phyloP scores from a whole-genome alignment of 768 basidiomycete species.

The Mycena maculata region DNA sequence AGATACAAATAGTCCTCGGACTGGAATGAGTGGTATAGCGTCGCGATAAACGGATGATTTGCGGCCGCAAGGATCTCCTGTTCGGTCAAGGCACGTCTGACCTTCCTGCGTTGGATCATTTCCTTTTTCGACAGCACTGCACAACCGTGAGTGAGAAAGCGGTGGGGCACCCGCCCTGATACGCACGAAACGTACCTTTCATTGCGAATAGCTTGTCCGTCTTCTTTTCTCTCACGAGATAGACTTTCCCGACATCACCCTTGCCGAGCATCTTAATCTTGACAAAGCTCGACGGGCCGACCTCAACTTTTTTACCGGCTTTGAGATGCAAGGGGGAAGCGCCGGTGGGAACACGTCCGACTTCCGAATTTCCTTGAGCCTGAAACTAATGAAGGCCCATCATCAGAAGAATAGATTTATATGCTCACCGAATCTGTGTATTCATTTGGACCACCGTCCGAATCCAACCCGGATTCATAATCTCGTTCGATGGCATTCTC shows the following conservation, averaged over 20 bases:
- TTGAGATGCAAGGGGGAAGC: too few species aligned
- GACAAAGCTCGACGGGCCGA: slow-evolving; percentile 92
- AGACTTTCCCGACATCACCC: slow-evolving; percentile 99
- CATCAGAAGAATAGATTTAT: too few species aligned
- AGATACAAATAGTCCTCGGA: slow-evolving; percentile 98
- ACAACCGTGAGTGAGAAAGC: too few species aligned
- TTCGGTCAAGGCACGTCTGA: slow-evolving; percentile 97
- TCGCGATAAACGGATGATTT: slow-evolving; percentile 99
- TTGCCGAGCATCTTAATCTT: slow-evolving; percentile 99
- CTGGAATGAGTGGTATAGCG: slow-evolving; percentile 98
- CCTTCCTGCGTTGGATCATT: slow-evolving; percentile 99
- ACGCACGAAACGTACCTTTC: slow-evolving; percentile 80
- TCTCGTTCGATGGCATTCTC: too few species aligned
- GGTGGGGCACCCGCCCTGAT: slow-evolving; percentile 35
- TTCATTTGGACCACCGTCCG: too few species aligned
- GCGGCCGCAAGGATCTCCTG: slow-evolving; percentile 99
- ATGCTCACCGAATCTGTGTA: too few species aligned
- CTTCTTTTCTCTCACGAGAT: slow-evolving; percentile 98
- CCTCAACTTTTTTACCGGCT: slow-evolving; percentile 92
- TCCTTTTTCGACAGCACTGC: slow-evolving; percentile 97
- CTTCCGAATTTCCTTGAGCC: too few species aligned
- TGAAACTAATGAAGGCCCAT: too few species aligned
- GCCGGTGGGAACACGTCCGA: too few species aligned
- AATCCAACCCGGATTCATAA: too few species aligned
- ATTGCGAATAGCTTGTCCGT: slow-evolving; percentile 95